These are phyloP conservation scores for Chlamydomonas sp. DNA, from an alignment of 139 green algal species.

Conservation along the genomic window DNA sequence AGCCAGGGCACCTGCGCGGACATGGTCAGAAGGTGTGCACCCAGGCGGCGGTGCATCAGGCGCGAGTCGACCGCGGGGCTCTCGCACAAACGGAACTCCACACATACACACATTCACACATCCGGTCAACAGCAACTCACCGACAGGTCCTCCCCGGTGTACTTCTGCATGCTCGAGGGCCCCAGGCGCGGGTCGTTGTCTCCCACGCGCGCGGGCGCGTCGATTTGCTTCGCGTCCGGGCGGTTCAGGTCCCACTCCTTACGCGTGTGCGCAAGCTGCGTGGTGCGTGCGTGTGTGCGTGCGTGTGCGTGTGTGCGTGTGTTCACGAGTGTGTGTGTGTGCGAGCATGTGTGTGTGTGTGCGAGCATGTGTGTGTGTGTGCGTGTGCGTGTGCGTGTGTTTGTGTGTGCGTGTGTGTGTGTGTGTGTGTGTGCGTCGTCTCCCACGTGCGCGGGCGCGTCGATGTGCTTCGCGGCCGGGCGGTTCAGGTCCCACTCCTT, in stretches of 20 bases:
- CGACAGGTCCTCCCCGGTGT: conserved; percentile 65
- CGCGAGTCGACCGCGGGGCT: too few species aligned
- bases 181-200: conserved; percentile 56
- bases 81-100: too few species aligned
- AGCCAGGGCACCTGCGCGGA: too few species aligned
- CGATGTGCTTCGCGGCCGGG: conserved; percentile 46
- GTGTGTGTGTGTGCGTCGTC: too few species aligned
- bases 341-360: not conserved
- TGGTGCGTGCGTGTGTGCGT: not conserved
- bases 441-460: conserved; percentile 47
- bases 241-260: conserved; percentile 70
- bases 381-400: not conserved
- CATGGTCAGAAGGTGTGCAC: too few species aligned
- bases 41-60: too few species aligned
- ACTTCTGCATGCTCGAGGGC: conserved; percentile 50
- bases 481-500: conserved; percentile 70
- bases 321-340: not conserved
- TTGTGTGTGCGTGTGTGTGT: too few species aligned
- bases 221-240: conserved; percentile 47
- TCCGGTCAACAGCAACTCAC: conserved; percentile 23
- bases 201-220: conserved; percentile 48
- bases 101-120: too few species aligned
- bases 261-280: conserved; percentile 48
- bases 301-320: not conserved
- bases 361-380: not conserved